Conservation (phyloP, 805 yeast genomes). For the Wickerhamiella alocasiicola region DNA sequence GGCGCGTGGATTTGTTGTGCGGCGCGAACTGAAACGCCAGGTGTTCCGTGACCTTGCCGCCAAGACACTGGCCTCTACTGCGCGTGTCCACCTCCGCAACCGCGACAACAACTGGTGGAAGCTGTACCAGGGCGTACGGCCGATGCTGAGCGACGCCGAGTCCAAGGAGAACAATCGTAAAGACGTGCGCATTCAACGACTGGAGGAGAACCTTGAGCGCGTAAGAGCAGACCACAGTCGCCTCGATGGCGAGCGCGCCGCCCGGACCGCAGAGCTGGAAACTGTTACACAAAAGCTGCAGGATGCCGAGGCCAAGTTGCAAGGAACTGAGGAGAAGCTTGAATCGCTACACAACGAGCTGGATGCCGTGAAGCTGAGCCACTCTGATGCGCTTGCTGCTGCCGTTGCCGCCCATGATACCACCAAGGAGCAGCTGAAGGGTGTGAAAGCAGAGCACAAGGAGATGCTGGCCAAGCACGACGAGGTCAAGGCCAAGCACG, state of each 20-base stretch:
- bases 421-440: too few relatives aligned
- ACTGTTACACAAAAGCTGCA: not conserved
- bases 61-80: slow-evolving; percentile 49
- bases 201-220: slow-evolving; percentile 25
- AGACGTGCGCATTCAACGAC: slow-evolving; percentile 24
- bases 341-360: not conserved
- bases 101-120: slow-evolving; percentile 65
- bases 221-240: slow-evolving; percentile 17
- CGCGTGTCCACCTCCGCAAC: slow-evolving; percentile 39
- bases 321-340: slow-evolving; percentile 9
- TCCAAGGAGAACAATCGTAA: slow-evolving; percentile 17
- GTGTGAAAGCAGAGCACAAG: not conserved
- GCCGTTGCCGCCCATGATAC: too few relatives aligned
- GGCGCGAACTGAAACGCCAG: slow-evolving; percentile 36
- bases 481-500: not conserved
- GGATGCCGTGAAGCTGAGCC: not conserved
- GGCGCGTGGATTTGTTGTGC: slow-evolving; percentile 49
- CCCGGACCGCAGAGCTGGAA: not conserved
- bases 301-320: not conserved
- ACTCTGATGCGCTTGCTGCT: too few relatives aligned
- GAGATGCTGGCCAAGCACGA: too few relatives aligned
- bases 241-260: slow-evolving; percentile 11
- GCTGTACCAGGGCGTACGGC: slow-evolving; percentile 57
- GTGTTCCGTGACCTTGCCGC: slow-evolving; percentile 60
- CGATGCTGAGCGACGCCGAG: slow-evolving; percentile 45